Conservation (phyloP, 2,329 filamentous ascomycete species). For the Arthroderma uncinatum region DNA sequence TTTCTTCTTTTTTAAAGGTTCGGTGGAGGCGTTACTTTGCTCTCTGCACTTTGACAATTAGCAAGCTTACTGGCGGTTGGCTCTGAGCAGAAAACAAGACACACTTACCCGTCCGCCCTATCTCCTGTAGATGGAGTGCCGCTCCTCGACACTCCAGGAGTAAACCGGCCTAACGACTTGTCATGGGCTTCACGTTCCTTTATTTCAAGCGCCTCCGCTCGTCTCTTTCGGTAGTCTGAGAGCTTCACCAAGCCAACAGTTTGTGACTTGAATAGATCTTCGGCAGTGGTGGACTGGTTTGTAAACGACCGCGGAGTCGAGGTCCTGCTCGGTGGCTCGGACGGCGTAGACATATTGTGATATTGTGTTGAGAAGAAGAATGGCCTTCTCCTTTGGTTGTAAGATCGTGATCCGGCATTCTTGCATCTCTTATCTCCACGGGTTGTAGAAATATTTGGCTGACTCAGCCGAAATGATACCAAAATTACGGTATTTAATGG, state of each 20-base stretch:
- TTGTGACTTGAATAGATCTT: slow-evolving; percentile 71
- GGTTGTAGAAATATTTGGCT: no score
- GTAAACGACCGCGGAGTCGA: slow-evolving; percentile 51
- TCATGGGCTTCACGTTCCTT: slow-evolving; percentile 73
- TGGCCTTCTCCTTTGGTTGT: no score
- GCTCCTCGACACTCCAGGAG: slow-evolving; percentile 38
- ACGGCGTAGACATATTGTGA: slow-evolving; percentile 14
- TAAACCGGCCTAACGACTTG: slow-evolving; percentile 39
- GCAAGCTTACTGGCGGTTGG: slow-evolving; percentile 18
- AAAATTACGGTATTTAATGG: no score
- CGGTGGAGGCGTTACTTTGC: slow-evolving; percentile 35
- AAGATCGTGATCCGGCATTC: no score
- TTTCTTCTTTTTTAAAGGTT: slow-evolving; percentile 43
- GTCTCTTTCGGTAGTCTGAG: slow-evolving; percentile 89
- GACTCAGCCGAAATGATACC: no score
- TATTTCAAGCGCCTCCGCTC: slow-evolving; percentile 84
- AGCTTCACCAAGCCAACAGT: slow-evolving; percentile 86
- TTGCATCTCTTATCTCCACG: no score
- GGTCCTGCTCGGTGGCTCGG: slow-evolving; percentile 30
- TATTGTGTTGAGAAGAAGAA: no score
- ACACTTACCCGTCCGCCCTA: slow-evolving; percentile 48
- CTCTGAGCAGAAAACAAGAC: not conserved
- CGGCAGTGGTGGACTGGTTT: slow-evolving; percentile 61
- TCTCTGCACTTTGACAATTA: slow-evolving; percentile 50
- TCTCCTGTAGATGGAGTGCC: slow-evolving; percentile 39